Base-by-base conservation (phyloP, 2,329 filamentous ascomycete genomes). In the Xylaria sp. region DNA sequence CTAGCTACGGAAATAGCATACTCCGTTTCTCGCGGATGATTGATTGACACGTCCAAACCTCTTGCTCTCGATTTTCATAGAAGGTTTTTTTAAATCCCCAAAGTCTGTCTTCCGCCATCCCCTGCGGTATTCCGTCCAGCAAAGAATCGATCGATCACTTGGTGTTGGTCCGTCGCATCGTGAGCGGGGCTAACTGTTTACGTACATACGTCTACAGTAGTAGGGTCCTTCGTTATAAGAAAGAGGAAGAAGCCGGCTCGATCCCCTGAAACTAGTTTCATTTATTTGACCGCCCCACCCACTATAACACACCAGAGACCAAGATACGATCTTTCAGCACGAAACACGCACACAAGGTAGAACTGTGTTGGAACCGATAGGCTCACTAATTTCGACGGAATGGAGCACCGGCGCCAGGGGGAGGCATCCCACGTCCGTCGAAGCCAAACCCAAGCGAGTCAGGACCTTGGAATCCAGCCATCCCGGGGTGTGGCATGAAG, bases 391-490 rank as follows among this genome's bases (percentile, higher is more conserved):
- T 80, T 68, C 83, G 79, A 70, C 83, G 80, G 74, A 81, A 84
- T 20, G 76, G 76, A 64, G 74, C 76, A 41, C 75, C 77, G 41
- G 77, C 78, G 39, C 84, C 84, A 18, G 84, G 82, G 34, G 86
- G 86, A 61, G 86, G 86, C 80, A 87, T 86, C 32, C 85, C 85
- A 60, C 87, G 84, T 54, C 82, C 84, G 73, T 90, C 88, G 74
- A 87, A 90, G 1, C 83, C 84, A 69, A 86, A 88, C 0, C 80
- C 80, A 70, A 86, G 80, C 2, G 80, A 81, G 7, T 87, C 86
- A 0, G 83, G 84, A 15, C 87, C 87, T 71, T 86, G 87, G 75
- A 89, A 90, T 13, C 84, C 86, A 55, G 81, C 84, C 77, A 89
- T 85, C 12, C 84, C 86, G 1, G 86, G 86, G 15, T 84, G 88